Evolutionary conservation across 176 grass and related monocot species (phyloP).

Genomic region (Poa annua): DNA sequence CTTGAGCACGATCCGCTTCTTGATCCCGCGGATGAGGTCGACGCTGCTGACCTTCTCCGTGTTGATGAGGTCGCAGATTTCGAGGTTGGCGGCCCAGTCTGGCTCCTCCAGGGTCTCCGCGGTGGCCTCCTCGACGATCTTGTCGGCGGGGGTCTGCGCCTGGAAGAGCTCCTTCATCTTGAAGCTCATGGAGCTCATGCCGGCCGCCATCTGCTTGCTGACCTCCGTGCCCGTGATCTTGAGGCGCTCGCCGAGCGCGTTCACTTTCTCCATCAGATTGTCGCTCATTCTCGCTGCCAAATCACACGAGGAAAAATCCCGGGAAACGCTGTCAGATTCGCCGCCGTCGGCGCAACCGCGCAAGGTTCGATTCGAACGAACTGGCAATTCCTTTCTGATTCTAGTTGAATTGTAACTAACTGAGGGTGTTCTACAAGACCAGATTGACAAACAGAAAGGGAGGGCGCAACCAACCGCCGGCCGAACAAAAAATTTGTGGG

Average conservation of each 20-base stretch:
- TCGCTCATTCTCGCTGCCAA: constrained; percentile 62
- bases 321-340: constrained; percentile 19
- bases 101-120: constrained; percentile 75
- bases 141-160: constrained; percentile 72
- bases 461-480: constrained; percentile 6
- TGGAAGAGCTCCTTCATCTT: constrained; percentile 96
- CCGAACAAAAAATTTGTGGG: background rate
- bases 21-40: constrained; percentile 81
- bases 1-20: constrained; percentile 92
- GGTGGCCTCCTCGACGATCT: constrained; percentile 89
- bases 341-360: background rate
- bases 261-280: constrained; percentile 93
- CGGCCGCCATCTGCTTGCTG: constrained; percentile 75
- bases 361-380: background rate
- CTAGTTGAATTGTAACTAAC: background rate
- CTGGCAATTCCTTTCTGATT: background rate
- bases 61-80: constrained; percentile 87
- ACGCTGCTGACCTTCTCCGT: constrained; percentile 69
- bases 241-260: constrained; percentile 74
- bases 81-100: constrained; percentile 78
- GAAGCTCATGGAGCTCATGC: constrained; percentile 91
- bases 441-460: background rate
- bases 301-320: background rate
- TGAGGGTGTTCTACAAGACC: background rate
- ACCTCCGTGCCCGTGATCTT: constrained; percentile 85